phyloP scores from a whole-genome alignment of 768 basidiomycete genomes.

The Lentinula lateritia region DNA sequence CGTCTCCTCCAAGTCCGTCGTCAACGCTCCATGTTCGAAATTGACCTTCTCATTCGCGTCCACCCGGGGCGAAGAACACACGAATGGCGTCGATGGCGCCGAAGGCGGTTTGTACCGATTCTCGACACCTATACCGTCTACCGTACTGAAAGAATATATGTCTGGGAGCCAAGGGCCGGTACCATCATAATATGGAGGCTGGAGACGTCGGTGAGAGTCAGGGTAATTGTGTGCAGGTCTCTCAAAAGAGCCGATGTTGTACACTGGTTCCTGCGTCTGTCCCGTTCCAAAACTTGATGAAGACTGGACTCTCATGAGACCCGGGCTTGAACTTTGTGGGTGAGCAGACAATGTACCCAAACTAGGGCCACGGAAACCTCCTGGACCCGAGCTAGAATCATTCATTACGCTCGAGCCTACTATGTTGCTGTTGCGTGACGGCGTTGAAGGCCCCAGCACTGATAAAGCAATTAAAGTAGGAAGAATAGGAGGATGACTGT shows the following conservation, averaged over 20 bases:
- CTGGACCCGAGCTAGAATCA: not conserved
- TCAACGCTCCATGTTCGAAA: constrained; percentile 58
- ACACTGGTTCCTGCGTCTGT: not conserved
- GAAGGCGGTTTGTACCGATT: constrained; percentile 31
- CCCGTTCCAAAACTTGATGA: not conserved
- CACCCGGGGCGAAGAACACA: constrained; percentile 42
- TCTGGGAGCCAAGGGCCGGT: constrained; percentile 33
- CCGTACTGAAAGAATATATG: constrained; percentile 38
- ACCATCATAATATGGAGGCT: not conserved
- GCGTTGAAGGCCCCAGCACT: not conserved
- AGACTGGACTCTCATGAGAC: not conserved
- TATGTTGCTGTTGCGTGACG: not conserved
- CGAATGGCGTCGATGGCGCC: constrained; percentile 36
- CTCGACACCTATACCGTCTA: constrained; percentile 33
- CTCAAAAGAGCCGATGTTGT: not conserved
- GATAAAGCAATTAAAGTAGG: not conserved
- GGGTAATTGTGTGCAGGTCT: not conserved
- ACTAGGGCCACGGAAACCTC: too few relatives aligned
- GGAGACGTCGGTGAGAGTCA: not conserved
- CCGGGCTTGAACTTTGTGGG: not conserved
- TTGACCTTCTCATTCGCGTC: constrained; percentile 51
- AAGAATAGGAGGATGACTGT: constrained; percentile 11
- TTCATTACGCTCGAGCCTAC: not conserved
- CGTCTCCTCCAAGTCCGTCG: constrained; percentile 49
- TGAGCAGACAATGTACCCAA: not conserved